Percentiles rank a stretch among this genome's conserved stretches.
phyloP scores from a whole-genome alignment of 2,329 filamentous ascomycete genomes.

The Colletotrichum cereale region DNA sequence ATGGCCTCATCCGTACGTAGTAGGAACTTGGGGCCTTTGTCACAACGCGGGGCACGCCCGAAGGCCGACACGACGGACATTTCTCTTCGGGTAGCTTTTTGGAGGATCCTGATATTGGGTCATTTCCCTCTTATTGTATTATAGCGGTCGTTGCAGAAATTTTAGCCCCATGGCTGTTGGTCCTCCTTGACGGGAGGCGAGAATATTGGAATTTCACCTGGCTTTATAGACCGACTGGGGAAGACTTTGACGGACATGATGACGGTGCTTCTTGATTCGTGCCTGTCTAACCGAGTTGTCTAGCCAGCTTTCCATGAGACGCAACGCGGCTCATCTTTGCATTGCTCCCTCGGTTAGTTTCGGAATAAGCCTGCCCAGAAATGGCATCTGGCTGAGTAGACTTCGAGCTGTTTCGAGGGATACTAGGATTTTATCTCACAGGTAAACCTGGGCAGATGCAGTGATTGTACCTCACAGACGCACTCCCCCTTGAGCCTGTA shows the following conservation, averaged over 20 bases:
- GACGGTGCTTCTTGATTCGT: neutral
- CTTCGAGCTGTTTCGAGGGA: neutral
- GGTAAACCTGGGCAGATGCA: neutral
- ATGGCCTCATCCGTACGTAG: constrained; percentile 12
- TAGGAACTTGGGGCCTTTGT: neutral
- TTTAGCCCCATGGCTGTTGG: constrained; percentile 29
- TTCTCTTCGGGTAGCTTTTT: constrained; percentile 24
- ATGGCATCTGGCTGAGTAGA: neutral
- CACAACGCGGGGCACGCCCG: neutral
- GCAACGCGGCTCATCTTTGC: neutral
- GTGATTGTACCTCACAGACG: neutral
- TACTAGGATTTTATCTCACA: neutral
- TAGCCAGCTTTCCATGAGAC: neutral
- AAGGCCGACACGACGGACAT: neutral
- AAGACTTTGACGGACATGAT: neutral
- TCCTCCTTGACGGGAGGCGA: constrained; percentile 19
- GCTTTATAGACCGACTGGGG: neutral
- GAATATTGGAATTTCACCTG: constrained; percentile 12
- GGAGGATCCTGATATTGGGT: constrained; percentile 12
- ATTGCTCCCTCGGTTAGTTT: neutral
- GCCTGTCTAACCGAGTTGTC: neutral
- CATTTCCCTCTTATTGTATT: constrained; percentile 30
- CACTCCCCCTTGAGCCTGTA: neutral
- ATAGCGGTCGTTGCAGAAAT: constrained; percentile 40
- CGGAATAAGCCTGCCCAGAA: neutral